These are phyloP conservation scores for Vigna reflexopilosa DNA, from an alignment of 306 rosid species.

Conservation along the genomic window DNA sequence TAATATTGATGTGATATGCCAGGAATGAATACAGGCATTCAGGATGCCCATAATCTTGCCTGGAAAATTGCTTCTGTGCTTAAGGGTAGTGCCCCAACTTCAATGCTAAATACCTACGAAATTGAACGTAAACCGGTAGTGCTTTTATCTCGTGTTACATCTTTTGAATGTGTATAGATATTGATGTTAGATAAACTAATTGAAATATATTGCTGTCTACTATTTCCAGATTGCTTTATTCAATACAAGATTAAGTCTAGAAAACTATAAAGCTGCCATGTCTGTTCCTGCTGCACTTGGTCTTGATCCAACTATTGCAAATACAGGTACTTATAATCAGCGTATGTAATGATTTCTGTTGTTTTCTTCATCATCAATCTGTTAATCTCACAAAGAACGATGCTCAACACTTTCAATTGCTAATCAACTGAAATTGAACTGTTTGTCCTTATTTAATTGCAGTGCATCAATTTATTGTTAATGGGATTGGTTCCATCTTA, in stretches of 20 bases:
- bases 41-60: slow-evolving; percentile 96
- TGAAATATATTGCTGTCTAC: slow-evolving; percentile 21
- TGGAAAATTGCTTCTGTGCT: slow-evolving; percentile 91
- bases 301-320: slow-evolving; percentile 88
- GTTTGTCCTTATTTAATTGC: slow-evolving; percentile 50
- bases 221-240: slow-evolving; percentile 75
- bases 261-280: slow-evolving; percentile 94
- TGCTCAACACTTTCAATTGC: slow-evolving; percentile 27
- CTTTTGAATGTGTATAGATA: neutral
- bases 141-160: slow-evolving; percentile 43
- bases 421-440: slow-evolving; percentile 34
- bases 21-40: slow-evolving; percentile 99
- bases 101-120: slow-evolving; percentile 80
- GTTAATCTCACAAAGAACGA: slow-evolving; percentile 29
- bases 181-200: slow-evolving; percentile 38
- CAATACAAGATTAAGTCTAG: slow-evolving; percentile 81
- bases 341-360: slow-evolving; percentile 16
- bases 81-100: slow-evolving; percentile 78
- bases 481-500: slow-evolving; percentile 74
- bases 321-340: slow-evolving; percentile 65
- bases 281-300: slow-evolving; percentile 94
- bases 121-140: slow-evolving; percentile 86
- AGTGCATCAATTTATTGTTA: slow-evolving; percentile 70
- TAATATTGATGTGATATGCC: slow-evolving; percentile 44
- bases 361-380: slow-evolving; percentile 27